Evolutionary conservation across 805 yeast species (phyloP).

Genomic region (Schizosaccharomyces japonicus): DNA sequence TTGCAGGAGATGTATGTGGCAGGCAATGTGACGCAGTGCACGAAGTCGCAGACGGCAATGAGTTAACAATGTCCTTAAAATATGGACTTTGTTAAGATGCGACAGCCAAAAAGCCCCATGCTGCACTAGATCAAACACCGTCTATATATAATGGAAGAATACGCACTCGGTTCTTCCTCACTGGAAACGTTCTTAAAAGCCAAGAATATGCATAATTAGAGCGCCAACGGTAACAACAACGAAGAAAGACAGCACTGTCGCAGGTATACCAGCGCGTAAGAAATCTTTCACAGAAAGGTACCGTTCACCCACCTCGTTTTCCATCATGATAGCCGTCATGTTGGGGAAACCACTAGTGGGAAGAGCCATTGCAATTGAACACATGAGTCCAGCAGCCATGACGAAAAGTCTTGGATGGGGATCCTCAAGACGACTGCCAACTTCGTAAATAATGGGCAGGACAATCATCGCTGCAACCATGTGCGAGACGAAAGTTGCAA

Average conservation of each 20-base stretch:
- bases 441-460: constrained; percentile 70
- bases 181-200: not conserved
- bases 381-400: constrained; percentile 36
- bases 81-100: too few species aligned
- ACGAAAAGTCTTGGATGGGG: constrained; percentile 75
- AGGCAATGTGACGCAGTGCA: too few species aligned
- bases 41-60: too few species aligned
- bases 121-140: too few species aligned
- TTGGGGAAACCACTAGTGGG: constrained; percentile 97
- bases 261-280: constrained; percentile 75
- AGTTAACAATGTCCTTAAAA: too few species aligned
- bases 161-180: too few species aligned
- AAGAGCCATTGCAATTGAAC: constrained; percentile 91
- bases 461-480: constrained; percentile 91
- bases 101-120: too few species aligned
- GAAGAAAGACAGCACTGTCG: constrained; percentile 50
- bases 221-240: constrained; percentile 64
- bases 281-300: constrained; percentile 70
- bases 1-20: too few species aligned
- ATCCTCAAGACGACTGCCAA: constrained; percentile 35
- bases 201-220: constrained; percentile 17
- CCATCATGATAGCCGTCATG: constrained; percentile 85
- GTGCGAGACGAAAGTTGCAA: constrained; percentile 90
- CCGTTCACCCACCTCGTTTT: constrained; percentile 77
- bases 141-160: too few species aligned